Percentiles rank a stretch among this genome's conserved stretches.
Evolutionary conservation across 2,329 filamentous ascomycete species (phyloP).

Genomic region (Didymosphaeria variabile): DNA sequence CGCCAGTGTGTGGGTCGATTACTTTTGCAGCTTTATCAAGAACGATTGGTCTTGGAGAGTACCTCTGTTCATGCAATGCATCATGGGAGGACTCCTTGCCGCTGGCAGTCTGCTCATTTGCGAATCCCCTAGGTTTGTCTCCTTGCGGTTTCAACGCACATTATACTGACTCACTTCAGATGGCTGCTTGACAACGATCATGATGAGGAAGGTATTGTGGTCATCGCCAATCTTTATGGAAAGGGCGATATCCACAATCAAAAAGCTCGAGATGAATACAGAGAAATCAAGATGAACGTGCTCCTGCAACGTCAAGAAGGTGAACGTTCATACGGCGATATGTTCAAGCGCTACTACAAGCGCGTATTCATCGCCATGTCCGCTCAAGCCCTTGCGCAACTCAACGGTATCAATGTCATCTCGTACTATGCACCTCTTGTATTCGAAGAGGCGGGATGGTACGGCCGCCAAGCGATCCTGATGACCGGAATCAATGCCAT

Average conservation of each 20-base stretch:
- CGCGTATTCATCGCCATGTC: constrained; percentile 99
- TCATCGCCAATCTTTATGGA: constrained; percentile 97
- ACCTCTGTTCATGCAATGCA: constrained; percentile 88
- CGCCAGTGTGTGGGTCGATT: constrained; percentile 98
- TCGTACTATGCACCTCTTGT: constrained; percentile 98
- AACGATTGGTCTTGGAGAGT: constrained; percentile 89
- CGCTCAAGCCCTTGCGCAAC: constrained; percentile 90
- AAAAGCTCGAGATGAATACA: constrained; percentile 93
- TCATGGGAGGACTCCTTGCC: constrained; percentile 89
- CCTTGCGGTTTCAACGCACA: not conserved
- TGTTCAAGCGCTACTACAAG: constrained; percentile 92
- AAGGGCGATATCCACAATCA: constrained; percentile 93
- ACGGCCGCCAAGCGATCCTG: constrained; percentile 86
- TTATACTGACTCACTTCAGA: constrained; percentile 58
- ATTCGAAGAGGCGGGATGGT: constrained; percentile 97
- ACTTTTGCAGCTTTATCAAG: constrained; percentile 91
- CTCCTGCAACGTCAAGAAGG: constrained; percentile 93
- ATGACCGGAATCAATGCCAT: constrained; percentile 98
- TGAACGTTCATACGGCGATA: constrained; percentile 88
- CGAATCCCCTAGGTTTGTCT: constrained; percentile 84
- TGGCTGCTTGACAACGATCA: constrained; percentile 98
- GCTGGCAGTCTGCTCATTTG: constrained; percentile 91
- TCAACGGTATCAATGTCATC: constrained; percentile 99
- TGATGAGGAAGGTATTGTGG: constrained; percentile 97
- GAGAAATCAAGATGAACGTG: constrained; percentile 99